A percentile compares a stretch with the other conserved stretches of the same genome.
These are phyloP conservation scores for Cryptococcus deneoformans DNA, from an alignment of 1,284 basidiomycete species.

Conservation along the genomic window DNA sequence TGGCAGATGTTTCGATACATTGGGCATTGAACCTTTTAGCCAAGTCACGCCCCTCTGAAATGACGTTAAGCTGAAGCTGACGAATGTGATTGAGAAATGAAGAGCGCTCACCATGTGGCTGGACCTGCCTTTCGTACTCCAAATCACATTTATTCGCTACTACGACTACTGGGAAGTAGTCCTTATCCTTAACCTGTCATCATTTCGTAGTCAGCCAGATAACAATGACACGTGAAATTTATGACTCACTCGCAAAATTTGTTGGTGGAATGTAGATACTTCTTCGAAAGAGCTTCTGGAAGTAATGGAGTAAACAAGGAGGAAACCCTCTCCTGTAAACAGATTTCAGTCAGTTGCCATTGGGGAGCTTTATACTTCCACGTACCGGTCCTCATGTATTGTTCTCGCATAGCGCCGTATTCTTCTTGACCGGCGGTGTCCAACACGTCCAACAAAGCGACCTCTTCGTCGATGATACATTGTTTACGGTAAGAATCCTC, in stretches of 20 bases:
- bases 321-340: conserved; percentile 92
- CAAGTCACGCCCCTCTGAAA: conserved; percentile 89
- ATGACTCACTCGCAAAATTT: conserved; percentile 70
- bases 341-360: conserved; percentile 24
- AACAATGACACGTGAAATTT: neutral
- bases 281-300: conserved; percentile 97
- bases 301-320: conserved; percentile 98
- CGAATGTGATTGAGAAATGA: neutral
- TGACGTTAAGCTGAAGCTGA: neutral
- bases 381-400: conserved; percentile 53
- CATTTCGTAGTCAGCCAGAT: neutral
- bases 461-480: conserved; percentile 96
- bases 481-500: conserved; percentile 94
- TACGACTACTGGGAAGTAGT: conserved; percentile 95
- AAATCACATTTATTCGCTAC: conserved; percentile 99
- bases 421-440: conserved; percentile 99
- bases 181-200: conserved; percentile 80
- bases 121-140: conserved; percentile 96
- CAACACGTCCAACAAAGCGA: conserved; percentile 93
- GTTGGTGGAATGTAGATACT: conserved; percentile 96
- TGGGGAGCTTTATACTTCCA: conserved; percentile 35
- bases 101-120: conserved; percentile 73
- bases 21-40: conserved; percentile 96
- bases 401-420: conserved; percentile 64
- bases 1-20: conserved; percentile 98